Base-by-base conservation (phyloP, 257 asterid genomes). In the Salvia hispanica region DNA sequence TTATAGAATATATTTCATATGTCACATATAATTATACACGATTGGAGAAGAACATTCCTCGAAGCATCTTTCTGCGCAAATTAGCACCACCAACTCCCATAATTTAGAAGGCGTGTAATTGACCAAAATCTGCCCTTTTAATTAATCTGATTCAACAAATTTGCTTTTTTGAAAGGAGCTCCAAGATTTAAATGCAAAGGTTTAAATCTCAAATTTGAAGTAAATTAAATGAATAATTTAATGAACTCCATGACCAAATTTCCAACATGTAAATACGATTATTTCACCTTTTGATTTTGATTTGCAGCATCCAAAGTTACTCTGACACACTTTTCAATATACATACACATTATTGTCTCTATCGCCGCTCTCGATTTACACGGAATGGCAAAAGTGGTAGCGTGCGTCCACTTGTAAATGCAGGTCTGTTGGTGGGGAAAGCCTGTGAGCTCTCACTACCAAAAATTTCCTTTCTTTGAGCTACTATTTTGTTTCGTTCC, bases 271-370 rank as follows among this genome's bases (percentile, higher is more conserved):
- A 70, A 59, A 63, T 70, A 57, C 9, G 28, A 58, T 36, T 4
- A 53, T 43, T 60, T 46, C 57, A 55, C 28, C 43, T 3, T 47
- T 63, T 28, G 2, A 21, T 10, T 21, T 28, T 56, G 7, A 54
- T 4, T 31, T 56, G 16, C 72, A 72, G 71, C 73, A 72, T 75
- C 83, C 80, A 52, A 75, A 66, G 80, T 54, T 37, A 63, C 69
- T 13, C 66, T 16, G 55, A 67, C 33, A 54, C 74, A 40, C 72
- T 21, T 12, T 16, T 45, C 40, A 34, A 58, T 61, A 76, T 61
- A 54, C 67, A 62, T 39, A 77, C 69, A 72, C 18, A 47, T 55
- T 56, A 0, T 63, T 72, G 81, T 72, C 58, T 74, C 74, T 58
- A 45, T 43, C 54, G 36, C 36, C 77, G 68, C 74, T 63, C 67